Percentiles rank a stretch among this genome's conserved stretches.
These are phyloP conservation scores for Penicillium sp. DNA, from an alignment of 2,329 filamentous ascomycete genomes.

Conservation along the genomic window DNA sequence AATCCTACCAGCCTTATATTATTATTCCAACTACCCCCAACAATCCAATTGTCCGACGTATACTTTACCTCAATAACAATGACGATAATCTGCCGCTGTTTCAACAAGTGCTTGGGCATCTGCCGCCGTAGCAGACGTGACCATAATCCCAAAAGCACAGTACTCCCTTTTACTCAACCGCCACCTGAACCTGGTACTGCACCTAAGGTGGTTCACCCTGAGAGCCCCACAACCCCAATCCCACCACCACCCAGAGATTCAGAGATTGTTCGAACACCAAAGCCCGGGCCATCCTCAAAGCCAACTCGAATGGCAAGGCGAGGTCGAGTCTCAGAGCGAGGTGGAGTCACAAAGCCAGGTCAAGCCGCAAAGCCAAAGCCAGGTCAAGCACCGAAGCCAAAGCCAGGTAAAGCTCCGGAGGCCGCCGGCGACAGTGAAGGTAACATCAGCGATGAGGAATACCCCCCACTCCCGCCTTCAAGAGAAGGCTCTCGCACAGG, in stretches of 20 bases:
- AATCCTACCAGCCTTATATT: background rate
- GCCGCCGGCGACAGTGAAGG: background rate
- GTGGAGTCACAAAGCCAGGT: background rate
- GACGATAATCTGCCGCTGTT: background rate
- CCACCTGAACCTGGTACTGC: accelerated
- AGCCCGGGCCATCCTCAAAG: too few relatives aligned
- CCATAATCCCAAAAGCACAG: too few relatives aligned
- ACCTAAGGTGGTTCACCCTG: background rate
- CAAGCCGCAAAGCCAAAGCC: background rate
- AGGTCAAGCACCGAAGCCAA: background rate
- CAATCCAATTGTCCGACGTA: background rate
- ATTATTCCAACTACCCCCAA: background rate
- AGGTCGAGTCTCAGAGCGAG: background rate
- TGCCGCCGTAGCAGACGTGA: background rate
- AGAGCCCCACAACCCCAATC: too few relatives aligned
- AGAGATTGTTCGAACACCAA: too few relatives aligned
- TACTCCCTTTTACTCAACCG: background rate
- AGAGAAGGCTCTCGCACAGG: background rate
- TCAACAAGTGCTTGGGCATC: background rate
- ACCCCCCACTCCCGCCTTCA: background rate
- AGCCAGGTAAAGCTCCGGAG: too few relatives aligned
- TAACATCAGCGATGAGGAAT: background rate
- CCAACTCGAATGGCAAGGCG: background rate
- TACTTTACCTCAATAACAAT: background rate
- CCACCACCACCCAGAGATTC: too few relatives aligned